Percentiles rank a stretch among this genome's conserved stretches.
Conservation (phyloP, 768 basidiomycete species). For the Mycena rebaudengoi region DNA sequence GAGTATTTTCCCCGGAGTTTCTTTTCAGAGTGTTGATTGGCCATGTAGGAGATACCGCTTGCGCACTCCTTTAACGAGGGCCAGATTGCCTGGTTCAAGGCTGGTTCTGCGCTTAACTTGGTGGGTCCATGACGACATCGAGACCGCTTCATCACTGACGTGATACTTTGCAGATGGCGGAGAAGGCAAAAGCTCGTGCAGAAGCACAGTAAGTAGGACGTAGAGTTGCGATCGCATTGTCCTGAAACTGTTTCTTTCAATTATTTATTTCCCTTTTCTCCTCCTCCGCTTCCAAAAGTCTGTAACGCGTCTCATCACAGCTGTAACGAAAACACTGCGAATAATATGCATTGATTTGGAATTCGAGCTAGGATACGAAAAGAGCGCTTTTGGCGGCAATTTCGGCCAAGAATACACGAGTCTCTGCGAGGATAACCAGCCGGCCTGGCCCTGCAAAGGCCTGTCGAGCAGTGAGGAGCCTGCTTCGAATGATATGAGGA, state of each 20-base stretch:
- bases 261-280: conserved; percentile 15
- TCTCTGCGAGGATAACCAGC: conserved; percentile 31
- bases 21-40: conserved; percentile 18
- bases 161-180: conserved; percentile 62
- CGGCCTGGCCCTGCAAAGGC: conserved; percentile 30
- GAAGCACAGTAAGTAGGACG: conserved; percentile 43
- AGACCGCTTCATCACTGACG: conserved; percentile 19
- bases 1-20: conserved; percentile 28
- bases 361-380: conserved; percentile 11
- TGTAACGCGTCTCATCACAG: conserved; percentile 13
- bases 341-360: conserved; percentile 6
- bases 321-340: conserved; percentile 6
- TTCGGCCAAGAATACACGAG: conserved; percentile 30
- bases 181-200: conserved; percentile 66
- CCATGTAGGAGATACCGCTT: conserved; percentile 67
- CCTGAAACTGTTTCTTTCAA: conserved; percentile 8
- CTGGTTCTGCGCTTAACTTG: conserved; percentile 92
- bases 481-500: not conserved
- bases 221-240: conserved; percentile 12
- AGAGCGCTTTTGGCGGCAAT: conserved; percentile 26
- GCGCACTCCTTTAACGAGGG: conserved; percentile 97
- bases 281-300: conserved; percentile 1
- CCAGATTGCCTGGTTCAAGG: conserved; percentile 99
- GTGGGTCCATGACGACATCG: conserved; percentile 54
- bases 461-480: no score